Conservation (phyloP, 2,329 filamentous ascomycete species). For the Thelonectria rubi region DNA sequence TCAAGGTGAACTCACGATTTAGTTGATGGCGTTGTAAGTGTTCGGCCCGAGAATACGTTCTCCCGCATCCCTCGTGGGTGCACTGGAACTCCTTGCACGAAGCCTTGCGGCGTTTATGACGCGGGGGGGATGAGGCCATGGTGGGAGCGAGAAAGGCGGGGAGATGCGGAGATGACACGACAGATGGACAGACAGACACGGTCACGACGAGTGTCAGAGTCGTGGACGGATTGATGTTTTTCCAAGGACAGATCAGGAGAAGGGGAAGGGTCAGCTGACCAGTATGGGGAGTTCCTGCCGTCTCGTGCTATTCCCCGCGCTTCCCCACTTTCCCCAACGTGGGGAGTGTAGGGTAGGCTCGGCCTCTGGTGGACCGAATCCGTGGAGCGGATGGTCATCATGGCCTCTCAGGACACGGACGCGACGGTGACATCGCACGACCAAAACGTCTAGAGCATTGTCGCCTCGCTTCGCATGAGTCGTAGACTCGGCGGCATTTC, state of each 20-base stretch:
- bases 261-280: constrained; percentile 23
- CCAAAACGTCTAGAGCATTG: background rate
- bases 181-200: background rate
- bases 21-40: constrained; percentile 42
- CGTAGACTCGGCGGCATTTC: background rate
- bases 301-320: constrained; percentile 19
- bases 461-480: background rate
- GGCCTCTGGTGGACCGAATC: no score
- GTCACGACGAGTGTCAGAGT: background rate
- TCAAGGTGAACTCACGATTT: constrained; percentile 33
- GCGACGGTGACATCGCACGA: background rate
- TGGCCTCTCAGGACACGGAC: no score
- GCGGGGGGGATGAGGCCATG: constrained; percentile 43
- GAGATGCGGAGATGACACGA: background rate
- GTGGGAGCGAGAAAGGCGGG: constrained; percentile 15
- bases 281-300: background rate
- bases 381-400: no score
- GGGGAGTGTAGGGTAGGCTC: constrained; percentile 7
- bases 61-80: constrained; percentile 43
- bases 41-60: constrained; percentile 42
- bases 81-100: constrained; percentile 45
- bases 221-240: constrained; percentile 9
- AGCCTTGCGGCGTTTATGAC: constrained; percentile 45
- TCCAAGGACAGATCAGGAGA: constrained; percentile 17
- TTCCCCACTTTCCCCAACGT: constrained; percentile 22